These are phyloP conservation scores for Chaetomium sp. DNA, from an alignment of 2,329 filamentous ascomycete species.

Conservation along the genomic window DNA sequence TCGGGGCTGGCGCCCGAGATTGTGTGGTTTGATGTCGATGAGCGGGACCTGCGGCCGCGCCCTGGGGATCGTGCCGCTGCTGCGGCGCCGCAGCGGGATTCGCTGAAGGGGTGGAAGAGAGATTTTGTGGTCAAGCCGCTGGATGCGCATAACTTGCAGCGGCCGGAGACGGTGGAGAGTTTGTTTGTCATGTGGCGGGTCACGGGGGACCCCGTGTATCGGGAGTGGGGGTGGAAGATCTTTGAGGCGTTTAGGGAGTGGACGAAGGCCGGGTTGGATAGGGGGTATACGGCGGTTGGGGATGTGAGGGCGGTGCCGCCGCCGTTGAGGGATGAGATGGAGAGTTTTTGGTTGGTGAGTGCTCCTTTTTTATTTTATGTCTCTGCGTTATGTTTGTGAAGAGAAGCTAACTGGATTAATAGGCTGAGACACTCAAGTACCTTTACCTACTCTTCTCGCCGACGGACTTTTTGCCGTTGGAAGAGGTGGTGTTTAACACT, in stretches of 20 bases:
- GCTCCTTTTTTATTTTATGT: neutral
- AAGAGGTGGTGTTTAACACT: conserved; percentile 90
- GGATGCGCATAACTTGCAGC: conserved; percentile 89
- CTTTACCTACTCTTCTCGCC: conserved; percentile 93
- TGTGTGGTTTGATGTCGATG: conserved; percentile 78
- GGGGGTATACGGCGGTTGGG: conserved; percentile 80
- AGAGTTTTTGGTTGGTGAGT: conserved; percentile 84
- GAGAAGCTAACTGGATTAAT: neutral
- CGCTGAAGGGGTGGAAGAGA: conserved; percentile 65
- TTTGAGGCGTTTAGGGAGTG: conserved; percentile 88
- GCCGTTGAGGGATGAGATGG: conserved; percentile 84
- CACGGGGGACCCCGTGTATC: conserved; percentile 83
- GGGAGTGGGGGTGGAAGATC: conserved; percentile 98
- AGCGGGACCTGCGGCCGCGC: conserved; percentile 34
- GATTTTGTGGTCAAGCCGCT: conserved; percentile 79
- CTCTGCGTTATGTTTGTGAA: neutral
- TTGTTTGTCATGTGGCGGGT: conserved; percentile 99
- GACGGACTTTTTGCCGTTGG: conserved; percentile 77
- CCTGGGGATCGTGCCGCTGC: conserved; percentile 42
- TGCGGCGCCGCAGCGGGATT: conserved; percentile 46
- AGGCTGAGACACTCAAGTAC: conserved; percentile 92
- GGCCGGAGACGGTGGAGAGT: conserved; percentile 92
- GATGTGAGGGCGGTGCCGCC: conserved; percentile 75
- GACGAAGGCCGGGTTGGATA: conserved; percentile 74
- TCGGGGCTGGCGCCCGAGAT: conserved; percentile 93